Percentiles rank a stretch among this genome's conserved stretches.
These are phyloP conservation scores for Sinapis alba DNA, from an alignment of 441 rosid species.

Conservation along the genomic window DNA sequence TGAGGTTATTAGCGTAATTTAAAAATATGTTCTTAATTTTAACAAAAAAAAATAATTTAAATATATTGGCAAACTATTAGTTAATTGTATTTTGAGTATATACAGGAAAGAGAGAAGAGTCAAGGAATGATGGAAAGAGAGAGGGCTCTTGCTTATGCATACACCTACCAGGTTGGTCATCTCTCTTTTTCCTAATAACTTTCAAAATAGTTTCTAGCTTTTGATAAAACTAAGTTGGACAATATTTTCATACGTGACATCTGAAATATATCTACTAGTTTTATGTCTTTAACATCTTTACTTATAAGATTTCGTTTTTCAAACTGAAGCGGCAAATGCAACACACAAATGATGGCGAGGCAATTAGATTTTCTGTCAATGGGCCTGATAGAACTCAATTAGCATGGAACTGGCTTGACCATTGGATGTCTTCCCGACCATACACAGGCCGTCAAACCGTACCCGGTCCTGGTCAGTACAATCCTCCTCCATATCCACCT, in stretches of 20 bases:
- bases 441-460: constrained; percentile 43
- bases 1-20: too few species aligned
- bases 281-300: background rate
- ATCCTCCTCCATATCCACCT: constrained; percentile 54
- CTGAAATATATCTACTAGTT: too few species aligned
- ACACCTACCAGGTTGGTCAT: constrained; percentile 69
- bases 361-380: constrained; percentile 30
- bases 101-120: constrained; percentile 52
- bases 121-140: constrained; percentile 72
- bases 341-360: constrained; percentile 41
- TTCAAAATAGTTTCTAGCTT: background rate
- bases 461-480: constrained; percentile 20
- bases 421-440: constrained; percentile 91
- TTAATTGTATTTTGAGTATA: constrained; percentile 12
- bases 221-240: background rate
- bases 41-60: too few species aligned
- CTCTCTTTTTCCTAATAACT: background rate
- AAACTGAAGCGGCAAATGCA: constrained; percentile 44
- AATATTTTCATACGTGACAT: too few species aligned
- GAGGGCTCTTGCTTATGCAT: constrained; percentile 94
- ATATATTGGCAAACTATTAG: background rate
- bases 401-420: constrained; percentile 95
- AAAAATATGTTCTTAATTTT: too few species aligned
- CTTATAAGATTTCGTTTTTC: background rate
- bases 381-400: constrained; percentile 59